phyloP scores from a whole-genome alignment of 169 alveolate genomes.

The Eimeria falciformis region DNA sequence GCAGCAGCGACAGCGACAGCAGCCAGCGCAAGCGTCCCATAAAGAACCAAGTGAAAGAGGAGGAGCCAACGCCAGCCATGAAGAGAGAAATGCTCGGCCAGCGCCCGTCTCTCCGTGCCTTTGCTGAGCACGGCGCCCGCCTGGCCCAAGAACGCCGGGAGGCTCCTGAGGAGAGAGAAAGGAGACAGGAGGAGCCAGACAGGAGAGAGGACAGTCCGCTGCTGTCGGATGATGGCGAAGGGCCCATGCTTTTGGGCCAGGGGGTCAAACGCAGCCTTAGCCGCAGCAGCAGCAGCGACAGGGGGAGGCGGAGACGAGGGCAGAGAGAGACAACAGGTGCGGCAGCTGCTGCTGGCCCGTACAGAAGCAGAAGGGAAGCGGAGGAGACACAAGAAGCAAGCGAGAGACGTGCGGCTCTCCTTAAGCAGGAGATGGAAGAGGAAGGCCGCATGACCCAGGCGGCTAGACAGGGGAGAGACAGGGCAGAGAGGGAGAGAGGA shows the following conservation, averaged over 20 bases:
- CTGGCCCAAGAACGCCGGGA: not conserved
- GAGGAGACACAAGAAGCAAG: not conserved
- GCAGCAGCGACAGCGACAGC: slow-evolving; percentile 6
- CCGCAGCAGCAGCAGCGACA: slow-evolving; percentile 23
- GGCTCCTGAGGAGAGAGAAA: not conserved
- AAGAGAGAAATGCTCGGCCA: slow-evolving; percentile 5
- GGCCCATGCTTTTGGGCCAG: not conserved
- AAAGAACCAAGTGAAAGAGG: not conserved
- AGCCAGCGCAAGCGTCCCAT: not conserved
- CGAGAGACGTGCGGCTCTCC: not conserved
- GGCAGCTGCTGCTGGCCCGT: not conserved
- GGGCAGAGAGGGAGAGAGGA: not conserved
- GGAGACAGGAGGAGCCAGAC: not conserved
- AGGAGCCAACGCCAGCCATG: not conserved
- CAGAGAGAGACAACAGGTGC: not conserved
- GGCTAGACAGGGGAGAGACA: not conserved
- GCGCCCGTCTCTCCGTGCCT: not conserved
- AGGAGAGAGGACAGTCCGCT: slow-evolving; percentile 6
- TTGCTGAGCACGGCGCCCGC: not conserved
- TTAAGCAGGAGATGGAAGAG: not conserved
- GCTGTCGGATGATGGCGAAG: slow-evolving; percentile 6
- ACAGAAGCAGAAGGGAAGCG: not conserved
- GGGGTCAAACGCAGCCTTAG: slow-evolving; percentile 6
- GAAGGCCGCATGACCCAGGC: not conserved
- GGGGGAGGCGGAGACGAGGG: slow-evolving; percentile 14